Percentiles rank a stretch among this genome's conserved stretches.
Evolutionary conservation across 2,329 filamentous ascomycete genomes (phyloP).

Genomic region (Fonsecaea nubica): DNA sequence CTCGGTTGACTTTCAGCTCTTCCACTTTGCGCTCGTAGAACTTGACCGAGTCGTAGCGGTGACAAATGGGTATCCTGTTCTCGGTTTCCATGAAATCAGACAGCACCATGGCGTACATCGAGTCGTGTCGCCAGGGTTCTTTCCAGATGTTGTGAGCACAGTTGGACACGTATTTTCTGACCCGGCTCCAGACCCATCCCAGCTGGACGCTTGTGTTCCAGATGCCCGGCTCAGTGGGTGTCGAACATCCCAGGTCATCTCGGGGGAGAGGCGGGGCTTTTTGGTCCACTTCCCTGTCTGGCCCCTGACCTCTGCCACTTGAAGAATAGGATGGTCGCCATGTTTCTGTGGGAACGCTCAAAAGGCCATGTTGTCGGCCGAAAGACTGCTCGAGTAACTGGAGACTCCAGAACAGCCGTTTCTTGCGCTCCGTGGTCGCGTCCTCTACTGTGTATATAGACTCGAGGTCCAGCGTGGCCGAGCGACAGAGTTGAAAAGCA

Average conservation of each 20-base stretch:
- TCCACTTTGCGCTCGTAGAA: slow-evolving; percentile 34
- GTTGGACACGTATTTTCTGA: slow-evolving; percentile 21
- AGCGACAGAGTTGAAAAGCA: slow-evolving; percentile 19
- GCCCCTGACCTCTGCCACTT: background rate
- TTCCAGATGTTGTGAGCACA: slow-evolving; percentile 22
- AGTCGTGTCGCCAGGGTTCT: slow-evolving; percentile 39
- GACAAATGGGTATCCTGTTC: slow-evolving; percentile 37
- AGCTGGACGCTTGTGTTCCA: slow-evolving; percentile 19
- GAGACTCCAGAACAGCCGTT: slow-evolving; percentile 21
- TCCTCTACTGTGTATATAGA: slow-evolving; percentile 2
- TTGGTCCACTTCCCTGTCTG: background rate
- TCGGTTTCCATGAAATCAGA: slow-evolving; percentile 40
- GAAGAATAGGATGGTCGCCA: slow-evolving; percentile 17
- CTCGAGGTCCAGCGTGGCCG: slow-evolving; percentile 23
- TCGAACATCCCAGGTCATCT: slow-evolving; percentile 12
- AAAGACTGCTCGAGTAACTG: slow-evolving; percentile 14
- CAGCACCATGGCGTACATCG: slow-evolving; percentile 37
- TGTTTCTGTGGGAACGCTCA: slow-evolving; percentile 36
- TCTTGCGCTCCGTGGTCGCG: slow-evolving; percentile 6
- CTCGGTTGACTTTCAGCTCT: slow-evolving; percentile 43
- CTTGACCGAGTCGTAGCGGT: slow-evolving; percentile 37
- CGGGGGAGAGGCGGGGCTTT: slow-evolving; percentile 1
- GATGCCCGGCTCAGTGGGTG: slow-evolving; percentile 15
- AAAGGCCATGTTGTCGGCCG: slow-evolving; percentile 50
- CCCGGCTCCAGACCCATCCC: slow-evolving; percentile 18